phyloP scores from a whole-genome alignment of 768 basidiomycete genomes.

The Tephrocybe sp. region DNA sequence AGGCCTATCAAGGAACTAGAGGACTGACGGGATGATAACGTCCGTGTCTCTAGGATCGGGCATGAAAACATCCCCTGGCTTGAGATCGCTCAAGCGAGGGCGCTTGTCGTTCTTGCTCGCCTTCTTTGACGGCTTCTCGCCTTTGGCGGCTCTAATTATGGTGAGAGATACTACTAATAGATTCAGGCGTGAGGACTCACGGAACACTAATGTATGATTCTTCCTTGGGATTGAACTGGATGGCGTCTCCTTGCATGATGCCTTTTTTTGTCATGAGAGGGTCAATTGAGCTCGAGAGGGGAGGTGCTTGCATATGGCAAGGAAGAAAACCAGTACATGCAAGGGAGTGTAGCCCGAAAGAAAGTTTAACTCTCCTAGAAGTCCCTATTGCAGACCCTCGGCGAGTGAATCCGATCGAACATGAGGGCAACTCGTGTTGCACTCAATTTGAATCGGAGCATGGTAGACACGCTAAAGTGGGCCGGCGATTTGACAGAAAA shows the following conservation, averaged over 20 bases:
- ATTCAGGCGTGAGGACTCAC: neutral
- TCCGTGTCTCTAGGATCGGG: conserved; percentile 10
- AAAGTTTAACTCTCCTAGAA: no score
- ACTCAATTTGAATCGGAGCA: neutral
- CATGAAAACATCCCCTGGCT: conserved; percentile 10
- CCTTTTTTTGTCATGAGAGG: no score
- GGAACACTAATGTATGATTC: conserved; percentile 1
- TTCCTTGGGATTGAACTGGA: neutral
- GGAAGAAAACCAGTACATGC: no score
- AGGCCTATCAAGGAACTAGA: neutral
- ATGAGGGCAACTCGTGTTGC: conserved; percentile 7
- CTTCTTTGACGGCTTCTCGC: neutral
- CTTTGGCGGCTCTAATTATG: neutral
- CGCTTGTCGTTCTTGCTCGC: neutral
- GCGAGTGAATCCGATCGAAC: conserved; percentile 5
- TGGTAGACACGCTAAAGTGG: neutral
- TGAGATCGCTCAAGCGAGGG: neutral
- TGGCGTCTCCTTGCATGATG: neutral
- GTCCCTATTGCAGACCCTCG: no score
- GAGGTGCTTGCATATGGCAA: no score
- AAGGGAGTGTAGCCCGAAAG: no score
- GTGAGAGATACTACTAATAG: neutral
- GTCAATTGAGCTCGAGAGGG: no score
- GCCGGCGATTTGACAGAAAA: neutral
- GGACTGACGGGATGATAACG: conserved; percentile 16